Base-by-base conservation (phyloP, 2,329 filamentous ascomycete species). In the Aspergillus spinulosporus region DNA sequence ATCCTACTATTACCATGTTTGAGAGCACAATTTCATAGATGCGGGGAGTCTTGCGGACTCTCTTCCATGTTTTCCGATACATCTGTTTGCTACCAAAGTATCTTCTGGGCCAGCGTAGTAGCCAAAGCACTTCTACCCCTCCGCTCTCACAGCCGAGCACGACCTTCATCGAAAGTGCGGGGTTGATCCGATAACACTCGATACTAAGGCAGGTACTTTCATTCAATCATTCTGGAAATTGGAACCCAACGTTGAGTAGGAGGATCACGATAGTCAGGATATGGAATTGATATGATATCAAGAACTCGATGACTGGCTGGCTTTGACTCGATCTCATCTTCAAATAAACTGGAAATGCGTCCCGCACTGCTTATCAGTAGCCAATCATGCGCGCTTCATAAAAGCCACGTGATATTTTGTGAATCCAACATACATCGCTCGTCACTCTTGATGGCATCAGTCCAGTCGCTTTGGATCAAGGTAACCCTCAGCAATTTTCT, bases 291-390 rank as follows among this genome's bases (percentile, higher is more conserved):
- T 4, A 37, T 37, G 4, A 12, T 12, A 21, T 21, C 21, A 21
- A 21, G 21, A 21, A 21, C 21, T 21, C 21, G 21, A 21, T 12
- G 11, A 37, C 9, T 12, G 32, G 6, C 6, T 34, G 21, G 21
- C 21, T 12, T 29, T 52, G 49, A 52, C 49, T 52, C 49, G 49
- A 52, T 52, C 29, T 12, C 42, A 37, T 52, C 31, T 36, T 29
- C 49, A 45, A 37, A 28, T 28, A 43, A 32, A 39, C 34, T 32
- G 31, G 28, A 52, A 46, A 26, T 37, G 21, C 28, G 3, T 12
- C n/a, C 46, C 34, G 21, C 42, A 52, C 28, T 14, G 29, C 50
- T 52, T 47, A 52, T 52, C 50, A 52, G 32, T 47, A 40, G 32
- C 50, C 50, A 52, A 52, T 47, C 32, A 39, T 29, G 6, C n/a